phyloP scores from a whole-genome alignment of 257 asterid genomes.

The Parsonsia alboflavescens region DNA sequence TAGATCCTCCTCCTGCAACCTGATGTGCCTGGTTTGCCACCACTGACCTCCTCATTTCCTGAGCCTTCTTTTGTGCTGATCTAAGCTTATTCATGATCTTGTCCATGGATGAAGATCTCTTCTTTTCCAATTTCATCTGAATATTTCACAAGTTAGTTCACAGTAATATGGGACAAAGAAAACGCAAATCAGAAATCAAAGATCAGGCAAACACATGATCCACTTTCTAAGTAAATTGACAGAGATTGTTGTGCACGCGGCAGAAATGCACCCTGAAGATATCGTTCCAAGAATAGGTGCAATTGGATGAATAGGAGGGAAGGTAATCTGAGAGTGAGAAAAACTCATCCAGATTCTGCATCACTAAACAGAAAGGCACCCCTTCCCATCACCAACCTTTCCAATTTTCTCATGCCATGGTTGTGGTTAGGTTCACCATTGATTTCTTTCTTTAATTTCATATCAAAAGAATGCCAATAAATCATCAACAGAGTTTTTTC shows the following conservation, averaged over 20 bases:
- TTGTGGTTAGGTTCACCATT: not conserved
- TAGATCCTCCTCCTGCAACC: slow-evolving; percentile 28
- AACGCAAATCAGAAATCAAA: not conserved
- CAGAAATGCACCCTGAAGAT: not conserved
- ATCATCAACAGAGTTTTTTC: not conserved
- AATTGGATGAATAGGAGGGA: not conserved
- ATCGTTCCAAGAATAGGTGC: not conserved
- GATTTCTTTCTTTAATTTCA: not conserved
- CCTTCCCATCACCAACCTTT: not conserved
- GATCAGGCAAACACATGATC: not conserved
- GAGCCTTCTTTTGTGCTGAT: slow-evolving; percentile 90
- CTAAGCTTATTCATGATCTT: slow-evolving; percentile 80
- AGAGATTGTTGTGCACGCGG: not conserved
- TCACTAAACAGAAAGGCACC: not conserved
- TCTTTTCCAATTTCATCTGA: slow-evolving; percentile 95
- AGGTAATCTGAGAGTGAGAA: not conserved
- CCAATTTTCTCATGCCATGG: not conserved
- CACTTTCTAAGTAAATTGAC: not conserved
- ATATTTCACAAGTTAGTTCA: slow-evolving; percentile 16
- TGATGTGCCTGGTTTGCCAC: slow-evolving; percentile 41
- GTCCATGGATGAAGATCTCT: slow-evolving; percentile 92
- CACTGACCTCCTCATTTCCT: slow-evolving; percentile 65
- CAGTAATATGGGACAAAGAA: not conserved
- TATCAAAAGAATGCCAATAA: not conserved
- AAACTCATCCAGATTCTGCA: not conserved